Evolutionary conservation across 2,329 filamentous ascomycete species (phyloP), one percentile per base, ranked within the genome.

Genomic region (Cladosporium phlei): DNA sequence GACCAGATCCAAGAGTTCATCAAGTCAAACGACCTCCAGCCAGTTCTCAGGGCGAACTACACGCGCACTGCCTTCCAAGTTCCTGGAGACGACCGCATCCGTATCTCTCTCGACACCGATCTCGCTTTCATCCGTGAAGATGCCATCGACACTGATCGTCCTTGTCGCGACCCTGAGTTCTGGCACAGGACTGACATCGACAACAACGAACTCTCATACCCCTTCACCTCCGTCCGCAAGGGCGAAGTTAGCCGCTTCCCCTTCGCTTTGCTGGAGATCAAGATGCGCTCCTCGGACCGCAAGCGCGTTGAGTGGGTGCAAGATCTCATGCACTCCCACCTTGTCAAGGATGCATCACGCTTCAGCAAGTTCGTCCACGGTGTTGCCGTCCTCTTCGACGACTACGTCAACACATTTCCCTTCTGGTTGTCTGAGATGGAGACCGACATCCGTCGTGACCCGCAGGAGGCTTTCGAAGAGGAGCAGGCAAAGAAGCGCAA

Each of bases 301-400:
- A 89, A 87, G 66, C 80, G 82, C 46, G 84, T 86, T 4, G 79
- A 83, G 53, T 98, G 93, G 93, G 76, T 97, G 25, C 80, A 89
- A 56, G 93, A 98, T 56, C 72, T 98, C 56, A 96, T 95, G 80
- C 77, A 80, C 43, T 96, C 89, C 4, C 91, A 98, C 66, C 78
- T 98, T 4, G 86, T 98, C 53, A 89, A 95, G 63, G 82, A 89
- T 35, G 83, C 86, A 0, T 88, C 90, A 1, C 82, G 86, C 40
- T 98, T 98, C 70, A 96, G 89, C 59, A 98, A 98, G 66, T 98
- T 97, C 58, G 86, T 95, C 2, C 91, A 98, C 59, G 93, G 93
- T 51, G 83, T 94, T 4, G 90, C 91, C 6, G 83, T 85, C 29
- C 76, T 98, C 2, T 97, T 97, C 57, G 93, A 97, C 60, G 72